phyloP scores from a whole-genome alignment of 257 asterid genomes.

The Solanum ossicruentum region DNA sequence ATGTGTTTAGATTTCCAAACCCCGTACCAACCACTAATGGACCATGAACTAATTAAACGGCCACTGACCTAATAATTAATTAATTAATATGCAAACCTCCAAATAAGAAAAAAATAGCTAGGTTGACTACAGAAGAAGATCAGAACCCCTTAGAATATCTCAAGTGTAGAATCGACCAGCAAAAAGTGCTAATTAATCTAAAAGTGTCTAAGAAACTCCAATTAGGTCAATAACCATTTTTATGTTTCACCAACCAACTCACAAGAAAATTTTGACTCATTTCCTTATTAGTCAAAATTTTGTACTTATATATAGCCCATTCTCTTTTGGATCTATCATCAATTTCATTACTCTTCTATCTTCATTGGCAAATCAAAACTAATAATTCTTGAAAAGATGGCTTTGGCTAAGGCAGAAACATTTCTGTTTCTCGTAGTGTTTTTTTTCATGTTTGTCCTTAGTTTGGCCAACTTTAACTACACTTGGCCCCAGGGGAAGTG shows the following conservation, averaged over 20 bases:
- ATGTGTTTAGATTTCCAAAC: background rate
- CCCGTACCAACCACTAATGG: background rate
- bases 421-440: constrained; percentile 1
- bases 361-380: background rate
- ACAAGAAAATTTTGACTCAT: background rate
- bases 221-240: background rate
- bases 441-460: constrained; percentile 7
- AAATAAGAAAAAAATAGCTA: background rate
- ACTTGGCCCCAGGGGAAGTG: constrained; percentile 14
- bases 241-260: background rate
- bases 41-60: background rate
- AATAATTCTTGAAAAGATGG: constrained; percentile 5
- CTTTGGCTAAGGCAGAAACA: background rate
- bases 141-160: background rate
- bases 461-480: constrained; percentile 28
- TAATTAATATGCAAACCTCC: background rate
- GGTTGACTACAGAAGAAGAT: background rate
- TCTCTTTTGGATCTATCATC: background rate
- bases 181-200: background rate
- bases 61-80: background rate
- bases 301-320: background rate
- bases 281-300: background rate
- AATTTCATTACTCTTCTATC: background rate
- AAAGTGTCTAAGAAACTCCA: background rate
- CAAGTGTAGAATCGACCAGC: background rate